Evolutionary conservation across 2,329 filamentous ascomycete genomes (phyloP).

Genomic region (Phaeosphaeriaceae sp.): DNA sequence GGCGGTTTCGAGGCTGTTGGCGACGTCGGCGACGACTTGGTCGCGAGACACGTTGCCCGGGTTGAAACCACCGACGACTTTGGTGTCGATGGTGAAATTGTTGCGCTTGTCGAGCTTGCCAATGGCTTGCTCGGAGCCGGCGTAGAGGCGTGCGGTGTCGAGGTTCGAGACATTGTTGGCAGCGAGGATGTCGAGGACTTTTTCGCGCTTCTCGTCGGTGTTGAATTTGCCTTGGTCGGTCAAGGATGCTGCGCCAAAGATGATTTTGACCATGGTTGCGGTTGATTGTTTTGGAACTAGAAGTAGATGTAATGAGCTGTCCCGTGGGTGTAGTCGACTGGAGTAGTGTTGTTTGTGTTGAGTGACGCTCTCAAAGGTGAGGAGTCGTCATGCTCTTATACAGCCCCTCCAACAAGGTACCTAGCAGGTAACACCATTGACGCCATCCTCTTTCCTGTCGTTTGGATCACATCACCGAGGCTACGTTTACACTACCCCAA

Average conservation of each 20-base stretch:
- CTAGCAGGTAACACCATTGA: background rate
- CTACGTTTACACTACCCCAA: background rate
- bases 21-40: conserved; percentile 41
- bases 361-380: background rate
- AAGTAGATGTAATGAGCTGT: background rate
- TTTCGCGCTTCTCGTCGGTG: conserved; percentile 12
- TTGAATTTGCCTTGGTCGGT: conserved; percentile 21
- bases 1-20: conserved; percentile 39
- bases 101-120: conserved; percentile 50
- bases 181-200: conserved; percentile 41
- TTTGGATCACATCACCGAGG: background rate
- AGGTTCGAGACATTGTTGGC: conserved; percentile 44
- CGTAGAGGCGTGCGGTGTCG: conserved; percentile 54
- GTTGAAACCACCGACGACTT: conserved; percentile 49
- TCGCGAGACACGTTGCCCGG: conserved; percentile 45
- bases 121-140: conserved; percentile 51
- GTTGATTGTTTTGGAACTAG: background rate
- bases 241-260: conserved; percentile 46
- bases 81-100: conserved; percentile 57
- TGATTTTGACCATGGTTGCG: conserved; percentile 40
- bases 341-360: background rate
- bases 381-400: background rate
- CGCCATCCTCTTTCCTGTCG: background rate
- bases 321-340: background rate
- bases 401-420: background rate